These are phyloP conservation scores for Craterostigma plantagineum DNA, from an alignment of 257 asterid species.

Conservation along the genomic window DNA sequence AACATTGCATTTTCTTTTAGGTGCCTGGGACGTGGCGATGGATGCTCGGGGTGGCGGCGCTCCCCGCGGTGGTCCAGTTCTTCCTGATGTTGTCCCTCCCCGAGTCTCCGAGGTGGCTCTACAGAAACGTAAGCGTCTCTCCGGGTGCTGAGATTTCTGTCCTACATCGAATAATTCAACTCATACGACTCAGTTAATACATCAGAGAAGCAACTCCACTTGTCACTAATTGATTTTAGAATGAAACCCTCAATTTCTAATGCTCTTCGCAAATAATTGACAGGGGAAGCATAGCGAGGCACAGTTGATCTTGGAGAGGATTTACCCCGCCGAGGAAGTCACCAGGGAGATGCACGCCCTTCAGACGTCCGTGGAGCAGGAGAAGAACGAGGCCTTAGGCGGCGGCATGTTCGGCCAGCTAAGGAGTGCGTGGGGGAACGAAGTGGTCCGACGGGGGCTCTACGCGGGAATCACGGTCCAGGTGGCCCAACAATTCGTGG, in stretches of 20 bases:
- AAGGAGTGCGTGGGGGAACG: conserved; percentile 23
- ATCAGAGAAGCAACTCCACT: no score
- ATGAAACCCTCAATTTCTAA: no score
- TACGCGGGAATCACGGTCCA: conserved; percentile 61
- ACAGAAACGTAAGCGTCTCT: conserved; percentile 21
- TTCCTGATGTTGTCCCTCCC: conserved; percentile 55
- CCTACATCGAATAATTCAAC: no score
- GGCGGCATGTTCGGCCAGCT: conserved; percentile 11
- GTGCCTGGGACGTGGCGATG: conserved; percentile 55
- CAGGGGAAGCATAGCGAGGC: conserved; percentile 47
- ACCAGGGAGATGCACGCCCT: conserved; percentile 45
- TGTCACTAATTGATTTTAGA: no score
- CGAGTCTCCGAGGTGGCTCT: conserved; percentile 70
- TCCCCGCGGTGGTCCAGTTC: conserved; percentile 54
- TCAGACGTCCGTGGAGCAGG: conserved; percentile 33
- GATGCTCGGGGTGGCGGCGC: conserved; percentile 74
- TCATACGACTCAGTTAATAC: no score
- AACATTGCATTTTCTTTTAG: conserved; percentile 10
- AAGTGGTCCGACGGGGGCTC: conserved; percentile 44
- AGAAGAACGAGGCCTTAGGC: conserved; percentile 24
- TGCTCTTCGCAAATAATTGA: not conserved
- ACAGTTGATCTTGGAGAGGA: conserved; percentile 33
- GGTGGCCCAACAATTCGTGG: conserved; percentile 62
- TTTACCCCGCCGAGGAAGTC: conserved; percentile 41
- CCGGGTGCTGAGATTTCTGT: no score